Evolutionary conservation across 2,329 filamentous ascomycete genomes (phyloP).

Genomic region (Beauveria varroae): DNA sequence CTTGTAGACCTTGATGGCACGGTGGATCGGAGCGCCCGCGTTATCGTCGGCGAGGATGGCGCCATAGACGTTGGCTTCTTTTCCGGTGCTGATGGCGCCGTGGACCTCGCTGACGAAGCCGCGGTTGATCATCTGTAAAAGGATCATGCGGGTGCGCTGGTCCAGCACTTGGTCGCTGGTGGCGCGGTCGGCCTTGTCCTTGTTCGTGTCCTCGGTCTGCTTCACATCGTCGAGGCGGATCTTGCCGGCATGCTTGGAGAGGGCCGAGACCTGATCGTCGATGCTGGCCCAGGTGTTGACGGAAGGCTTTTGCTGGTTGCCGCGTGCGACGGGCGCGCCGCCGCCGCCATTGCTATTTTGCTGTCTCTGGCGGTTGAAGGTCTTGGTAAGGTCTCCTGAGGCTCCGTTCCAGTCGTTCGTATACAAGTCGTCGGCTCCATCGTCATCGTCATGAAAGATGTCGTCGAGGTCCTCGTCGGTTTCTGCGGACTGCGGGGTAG

Average conservation of each 20-base stretch:
- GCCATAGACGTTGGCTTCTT: constrained; percentile 97
- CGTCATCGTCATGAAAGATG: constrained; percentile 35
- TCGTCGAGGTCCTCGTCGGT: constrained; percentile 31
- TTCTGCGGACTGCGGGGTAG: constrained; percentile 15
- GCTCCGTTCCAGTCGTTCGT: constrained; percentile 47
- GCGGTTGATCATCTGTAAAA: constrained; percentile 92
- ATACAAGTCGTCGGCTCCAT: constrained; percentile 57
- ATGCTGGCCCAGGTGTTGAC: constrained; percentile 73
- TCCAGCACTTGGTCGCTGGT: constrained; percentile 94
- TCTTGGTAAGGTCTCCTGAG: constrained; percentile 69
- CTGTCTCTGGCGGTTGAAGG: constrained; percentile 77
- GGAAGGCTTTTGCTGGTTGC: constrained; percentile 70
- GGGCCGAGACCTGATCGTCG: constrained; percentile 80
- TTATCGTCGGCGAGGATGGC: constrained; percentile 59
- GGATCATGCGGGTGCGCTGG: constrained; percentile 87
- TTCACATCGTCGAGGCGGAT: constrained; percentile 67
- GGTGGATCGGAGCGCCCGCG: constrained; percentile 53
- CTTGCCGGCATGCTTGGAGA: constrained; percentile 79
- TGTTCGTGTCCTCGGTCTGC: constrained; percentile 47
- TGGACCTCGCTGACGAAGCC: constrained; percentile 86
- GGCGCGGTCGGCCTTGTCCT: constrained; percentile 87
- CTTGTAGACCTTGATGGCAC: constrained; percentile 98
- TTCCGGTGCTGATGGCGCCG: constrained; percentile 91
- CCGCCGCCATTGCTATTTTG: constrained; percentile 39
- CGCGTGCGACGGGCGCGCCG: constrained; percentile 52